These are phyloP conservation scores for Phaffia tasmanica DNA, from an alignment of 768 basidiomycete genomes.

Conservation along the genomic window DNA sequence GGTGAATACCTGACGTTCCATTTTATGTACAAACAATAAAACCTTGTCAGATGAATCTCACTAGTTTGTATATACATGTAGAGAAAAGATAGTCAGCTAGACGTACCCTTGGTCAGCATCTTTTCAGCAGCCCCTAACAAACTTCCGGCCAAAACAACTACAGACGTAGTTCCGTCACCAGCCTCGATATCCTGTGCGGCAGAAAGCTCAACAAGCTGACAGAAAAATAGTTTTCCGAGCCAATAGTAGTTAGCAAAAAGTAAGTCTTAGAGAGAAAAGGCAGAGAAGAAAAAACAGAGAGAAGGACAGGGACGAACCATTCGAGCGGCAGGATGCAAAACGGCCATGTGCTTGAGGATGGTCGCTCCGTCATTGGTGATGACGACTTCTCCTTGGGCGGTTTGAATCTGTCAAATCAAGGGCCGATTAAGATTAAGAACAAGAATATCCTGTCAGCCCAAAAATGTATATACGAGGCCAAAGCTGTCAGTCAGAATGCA, in stretches of 20 bases:
- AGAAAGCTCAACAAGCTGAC: constrained; percentile 91
- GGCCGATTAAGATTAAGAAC: background rate
- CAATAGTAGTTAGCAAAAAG: background rate
- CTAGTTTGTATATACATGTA: background rate
- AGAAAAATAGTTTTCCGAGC: constrained; percentile 10
- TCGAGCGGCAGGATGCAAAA: constrained; percentile 92
- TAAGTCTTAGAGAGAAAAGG: background rate
- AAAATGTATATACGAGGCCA: background rate
- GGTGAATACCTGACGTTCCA: constrained; percentile 56
- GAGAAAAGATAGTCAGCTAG: background rate
- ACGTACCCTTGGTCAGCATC: constrained; percentile 72
- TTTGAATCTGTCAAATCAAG: constrained; percentile 63
- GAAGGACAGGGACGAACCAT: constrained; percentile 53
- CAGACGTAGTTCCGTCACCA: constrained; percentile 94
- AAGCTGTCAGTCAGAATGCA: background rate
- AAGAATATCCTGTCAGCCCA: background rate
- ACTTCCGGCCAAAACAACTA: constrained; percentile 91
- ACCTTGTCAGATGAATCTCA: background rate
- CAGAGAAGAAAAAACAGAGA: background rate
- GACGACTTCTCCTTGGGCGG: constrained; percentile 87
- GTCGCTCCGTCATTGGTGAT: constrained; percentile 99
- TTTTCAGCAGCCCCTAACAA: constrained; percentile 90
- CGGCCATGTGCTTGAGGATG: constrained; percentile 81
- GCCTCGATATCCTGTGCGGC: constrained; percentile 97
- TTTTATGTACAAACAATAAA: background rate